Conservation (phyloP, 148 eudicot species). For the Euryodendron excelsum region DNA sequence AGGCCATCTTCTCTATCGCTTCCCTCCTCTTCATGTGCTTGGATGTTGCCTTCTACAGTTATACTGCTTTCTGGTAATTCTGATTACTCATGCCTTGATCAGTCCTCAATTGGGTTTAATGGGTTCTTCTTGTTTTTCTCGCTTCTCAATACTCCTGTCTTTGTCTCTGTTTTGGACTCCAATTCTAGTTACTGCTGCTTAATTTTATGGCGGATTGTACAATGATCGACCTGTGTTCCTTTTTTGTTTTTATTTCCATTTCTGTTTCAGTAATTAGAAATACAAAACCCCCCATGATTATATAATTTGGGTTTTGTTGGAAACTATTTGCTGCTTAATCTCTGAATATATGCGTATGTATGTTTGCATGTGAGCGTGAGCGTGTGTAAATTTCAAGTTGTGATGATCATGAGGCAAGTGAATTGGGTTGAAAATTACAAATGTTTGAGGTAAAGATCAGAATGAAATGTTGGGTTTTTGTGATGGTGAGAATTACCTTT, state of each 20-base stretch:
- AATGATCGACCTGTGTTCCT: too few relatives aligned
- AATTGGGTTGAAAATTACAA: neutral
- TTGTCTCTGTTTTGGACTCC: neutral
- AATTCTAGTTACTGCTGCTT: neutral
- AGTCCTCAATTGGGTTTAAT: neutral
- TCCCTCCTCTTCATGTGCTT: conserved; percentile 88
- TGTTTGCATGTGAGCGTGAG: neutral
- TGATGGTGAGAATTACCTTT: neutral
- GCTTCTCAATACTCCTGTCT: neutral
- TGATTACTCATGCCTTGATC: too few relatives aligned
- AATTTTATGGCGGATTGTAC: neutral
- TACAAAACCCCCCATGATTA: neutral
- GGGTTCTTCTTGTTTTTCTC: neutral
- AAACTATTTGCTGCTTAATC: neutral
- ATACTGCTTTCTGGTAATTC: conserved; percentile 53
- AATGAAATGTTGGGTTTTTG: neutral
- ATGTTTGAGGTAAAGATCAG: neutral
- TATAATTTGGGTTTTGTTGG: neutral
- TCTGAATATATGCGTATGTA: too few relatives aligned
- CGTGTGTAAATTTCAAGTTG: neutral
- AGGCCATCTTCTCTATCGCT: conserved; percentile 57
- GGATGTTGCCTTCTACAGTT: conserved; percentile 57
- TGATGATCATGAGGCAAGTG: conserved; percentile 3
- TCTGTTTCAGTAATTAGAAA: neutral
- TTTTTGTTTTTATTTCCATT: neutral